Evolutionary conservation across 2,329 filamentous ascomycete species (phyloP).

Genomic region (Neofusicoccum umdonicola): DNA sequence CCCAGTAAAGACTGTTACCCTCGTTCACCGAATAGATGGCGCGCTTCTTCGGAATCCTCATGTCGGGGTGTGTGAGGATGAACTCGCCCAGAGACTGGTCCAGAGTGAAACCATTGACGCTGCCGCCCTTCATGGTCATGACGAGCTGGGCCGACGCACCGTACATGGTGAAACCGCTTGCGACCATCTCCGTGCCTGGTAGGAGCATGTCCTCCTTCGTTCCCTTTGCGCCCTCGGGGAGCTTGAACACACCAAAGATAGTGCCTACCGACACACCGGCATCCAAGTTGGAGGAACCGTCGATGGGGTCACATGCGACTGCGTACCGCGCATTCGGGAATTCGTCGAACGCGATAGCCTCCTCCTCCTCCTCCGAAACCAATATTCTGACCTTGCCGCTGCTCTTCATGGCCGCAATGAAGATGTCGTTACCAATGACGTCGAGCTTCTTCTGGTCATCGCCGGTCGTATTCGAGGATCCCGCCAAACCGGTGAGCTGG

Average conservation of each 20-base stretch:
- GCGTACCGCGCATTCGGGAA: constrained; percentile 78
- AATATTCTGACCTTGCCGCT: constrained; percentile 87
- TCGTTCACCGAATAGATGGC: constrained; percentile 98
- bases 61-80: constrained; percentile 94
- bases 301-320: constrained; percentile 95
- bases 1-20: constrained; percentile 97
- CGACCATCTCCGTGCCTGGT: constrained; percentile 87
- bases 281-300: constrained; percentile 95
- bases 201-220: constrained; percentile 82
- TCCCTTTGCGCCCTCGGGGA: constrained; percentile 71
- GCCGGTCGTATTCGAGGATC: constrained; percentile 90
- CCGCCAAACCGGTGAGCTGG: constrained; percentile 82
- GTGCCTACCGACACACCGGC: constrained; percentile 97
- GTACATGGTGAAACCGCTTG: constrained; percentile 99
- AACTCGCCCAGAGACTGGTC: constrained; percentile 97
- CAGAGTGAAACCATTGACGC: constrained; percentile 95
- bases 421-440: constrained; percentile 97
- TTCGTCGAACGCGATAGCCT: constrained; percentile 81
- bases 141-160: constrained; percentile 94
- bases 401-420: constrained; percentile 91
- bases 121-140: constrained; percentile 90
- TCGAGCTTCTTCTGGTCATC: constrained; percentile 99
- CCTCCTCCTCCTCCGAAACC: constrained; percentile 97
- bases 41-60: constrained; percentile 77
- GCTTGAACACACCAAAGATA: constrained; percentile 92